Evolutionary conservation across 352 stramenopile genomes (phyloP), one percentile per base, ranked within the genome.

Genomic region (Phytophthora pini): DNA sequence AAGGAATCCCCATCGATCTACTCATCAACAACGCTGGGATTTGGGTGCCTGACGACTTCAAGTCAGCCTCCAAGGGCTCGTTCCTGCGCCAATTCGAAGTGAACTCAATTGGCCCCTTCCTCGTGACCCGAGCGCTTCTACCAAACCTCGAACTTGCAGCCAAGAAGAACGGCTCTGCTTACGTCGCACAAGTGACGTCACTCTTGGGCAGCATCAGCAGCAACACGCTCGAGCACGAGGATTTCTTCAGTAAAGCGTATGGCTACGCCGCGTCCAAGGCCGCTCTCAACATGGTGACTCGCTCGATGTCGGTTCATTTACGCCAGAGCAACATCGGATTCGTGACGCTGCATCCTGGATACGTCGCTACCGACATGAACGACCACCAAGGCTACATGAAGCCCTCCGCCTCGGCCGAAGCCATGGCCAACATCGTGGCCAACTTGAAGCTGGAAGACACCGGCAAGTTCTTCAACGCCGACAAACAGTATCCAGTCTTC

Each of bases 51-150:
- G 36, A 41, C 7, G 12, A n/a, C 12, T 41, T 41, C 36, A 17
- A 41, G 12, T 41, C 36, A 9, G 34, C 34, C 34, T 13, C 36
- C 12, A 41, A 41, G 36, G 36, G 17, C 36, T 15, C 36, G 15
- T 41, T 41, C 46, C 38, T 52, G 46, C 46, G 46, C 13, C 46
- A 52, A 29, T 52, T 52, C 27, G 46, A 52, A 34, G 36, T 41
- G 36, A 41, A 41, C 12, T 9, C 36, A 1, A 9, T 41, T 17
- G 36, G 36, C 3, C 12, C 36, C 12, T 41, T 41, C 36, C 36
- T 41, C 15, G 36, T 41, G 3, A 41, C 36, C 12, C 36, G 36
- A 17, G 36, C 36, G 15, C 15, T 41, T 17, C 36, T 41, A 5
- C 36, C 36, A 6, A 41, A 15, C 15, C 36, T 41, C 36, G 36